These are phyloP conservation scores for Kwoniella bestiolae DNA, from an alignment of 768 basidiomycete genomes.

Conservation along the genomic window DNA sequence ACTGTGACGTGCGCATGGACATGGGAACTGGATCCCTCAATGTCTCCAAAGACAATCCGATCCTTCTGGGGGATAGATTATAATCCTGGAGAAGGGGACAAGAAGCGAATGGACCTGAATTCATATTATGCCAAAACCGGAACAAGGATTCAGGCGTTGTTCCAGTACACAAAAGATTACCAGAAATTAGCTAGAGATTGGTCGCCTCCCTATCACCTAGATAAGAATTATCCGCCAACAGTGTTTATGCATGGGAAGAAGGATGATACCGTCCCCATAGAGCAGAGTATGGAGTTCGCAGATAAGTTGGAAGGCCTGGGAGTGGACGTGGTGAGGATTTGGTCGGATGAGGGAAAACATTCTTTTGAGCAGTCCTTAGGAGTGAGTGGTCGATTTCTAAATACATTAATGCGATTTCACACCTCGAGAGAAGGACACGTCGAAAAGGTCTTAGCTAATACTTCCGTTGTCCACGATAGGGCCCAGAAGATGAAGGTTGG, in stretches of 20 bases:
- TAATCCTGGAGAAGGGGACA: slow-evolving; percentile 11
- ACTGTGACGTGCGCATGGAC: slow-evolving; percentile 5
- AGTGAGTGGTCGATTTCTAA: slow-evolving; percentile 21
- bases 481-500: slow-evolving; percentile 31
- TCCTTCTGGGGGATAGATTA: slow-evolving; percentile 26
- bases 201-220: slow-evolving; percentile 14
- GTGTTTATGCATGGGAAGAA: slow-evolving; percentile 29
- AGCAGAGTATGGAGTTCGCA: slow-evolving; percentile 25
- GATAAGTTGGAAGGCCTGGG: slow-evolving; percentile 19
- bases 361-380: slow-evolving; percentile 26
- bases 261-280: slow-evolving; percentile 21
- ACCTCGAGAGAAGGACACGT: too few relatives aligned
- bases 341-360: slow-evolving; percentile 19
- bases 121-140: slow-evolving; percentile 1
- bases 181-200: background rate
- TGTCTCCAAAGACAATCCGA: slow-evolving; percentile 15
- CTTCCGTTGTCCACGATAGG: too few relatives aligned
- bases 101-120: slow-evolving; percentile 17
- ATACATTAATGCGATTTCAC: too few relatives aligned
- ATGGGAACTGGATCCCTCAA: slow-evolving; percentile 21
- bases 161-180: background rate
- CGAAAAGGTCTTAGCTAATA: too few relatives aligned
- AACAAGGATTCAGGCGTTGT: background rate
- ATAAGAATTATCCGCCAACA: slow-evolving; percentile 29
- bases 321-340: slow-evolving; percentile 1